Conservation (phyloP, 768 basidiomycete species). For the Psilocybe subaeruginosa region DNA sequence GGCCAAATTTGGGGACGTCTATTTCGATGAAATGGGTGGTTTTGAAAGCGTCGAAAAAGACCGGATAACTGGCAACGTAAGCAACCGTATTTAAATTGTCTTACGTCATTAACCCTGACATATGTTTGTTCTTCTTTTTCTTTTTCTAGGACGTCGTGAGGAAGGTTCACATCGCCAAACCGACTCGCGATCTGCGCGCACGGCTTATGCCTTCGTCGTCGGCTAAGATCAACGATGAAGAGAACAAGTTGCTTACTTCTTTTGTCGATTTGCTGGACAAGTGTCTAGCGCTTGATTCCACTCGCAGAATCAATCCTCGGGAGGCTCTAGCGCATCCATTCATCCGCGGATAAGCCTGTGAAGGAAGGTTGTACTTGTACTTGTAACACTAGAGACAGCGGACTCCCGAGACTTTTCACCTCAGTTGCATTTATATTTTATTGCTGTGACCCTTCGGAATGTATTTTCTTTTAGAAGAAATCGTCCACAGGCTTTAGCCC, state of each 20-base stretch:
- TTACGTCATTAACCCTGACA: neutral
- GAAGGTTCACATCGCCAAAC: constrained; percentile 83
- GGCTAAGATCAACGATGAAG: constrained; percentile 86
- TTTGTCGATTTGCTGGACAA: constrained; percentile 94
- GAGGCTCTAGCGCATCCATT: constrained; percentile 91
- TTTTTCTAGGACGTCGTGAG: constrained; percentile 72
- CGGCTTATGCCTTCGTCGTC: constrained; percentile 81
- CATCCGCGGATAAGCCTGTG: constrained; percentile 52
- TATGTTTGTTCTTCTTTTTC: neutral
- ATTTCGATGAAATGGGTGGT: constrained; percentile 92
- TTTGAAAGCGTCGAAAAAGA: constrained; percentile 87
- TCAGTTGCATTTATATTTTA: neutral
- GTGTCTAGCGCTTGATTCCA: constrained; percentile 86
- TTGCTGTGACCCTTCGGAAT: neutral
- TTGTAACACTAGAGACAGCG: neutral
- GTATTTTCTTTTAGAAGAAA: too few relatives aligned
- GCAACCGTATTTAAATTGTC: constrained; percentile 32
- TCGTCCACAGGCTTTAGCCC: neutral
- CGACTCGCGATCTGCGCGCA: constrained; percentile 77
- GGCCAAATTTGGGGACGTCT: constrained; percentile 87
- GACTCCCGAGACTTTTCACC: too few relatives aligned
- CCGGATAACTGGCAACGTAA: constrained; percentile 79
- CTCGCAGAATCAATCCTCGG: constrained; percentile 83
- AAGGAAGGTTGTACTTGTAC: neutral
- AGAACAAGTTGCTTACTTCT: constrained; percentile 72